Conservation (phyloP, 192 early-diverging fungal species). For the Linnemannia schmuckeri region DNA sequence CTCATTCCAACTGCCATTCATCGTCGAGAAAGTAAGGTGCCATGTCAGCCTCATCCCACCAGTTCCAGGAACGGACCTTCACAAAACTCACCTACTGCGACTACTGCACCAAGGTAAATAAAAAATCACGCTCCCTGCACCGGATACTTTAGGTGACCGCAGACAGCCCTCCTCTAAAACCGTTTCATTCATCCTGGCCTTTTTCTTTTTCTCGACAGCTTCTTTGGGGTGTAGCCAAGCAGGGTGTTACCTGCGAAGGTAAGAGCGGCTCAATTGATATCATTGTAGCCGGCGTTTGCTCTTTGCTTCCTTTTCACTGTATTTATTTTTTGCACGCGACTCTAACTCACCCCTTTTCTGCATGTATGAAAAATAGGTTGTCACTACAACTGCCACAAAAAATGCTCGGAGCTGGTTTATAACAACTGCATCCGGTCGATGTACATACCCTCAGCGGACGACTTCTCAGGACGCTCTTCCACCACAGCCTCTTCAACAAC, state of each 20-base stretch:
- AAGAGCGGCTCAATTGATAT: neutral
- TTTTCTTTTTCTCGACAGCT: constrained; percentile 33
- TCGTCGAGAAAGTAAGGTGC: neutral
- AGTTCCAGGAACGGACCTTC: constrained; percentile 72
- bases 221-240: constrained; percentile 79
- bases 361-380: constrained; percentile 16
- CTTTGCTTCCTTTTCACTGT: neutral
- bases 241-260: constrained; percentile 75
- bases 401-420: constrained; percentile 50
- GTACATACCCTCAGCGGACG: constrained; percentile 24
- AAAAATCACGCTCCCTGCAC: neutral
- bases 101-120: constrained; percentile 65
- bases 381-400: constrained; percentile 47
- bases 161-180: neutral
- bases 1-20: neutral
- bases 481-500: neutral
- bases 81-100: constrained; percentile 76
- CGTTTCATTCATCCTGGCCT: neutral
- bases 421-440: constrained; percentile 43
- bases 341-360: neutral
- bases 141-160: neutral
- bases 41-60: constrained; percentile 58
- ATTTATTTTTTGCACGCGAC: neutral
- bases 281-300: neutral
- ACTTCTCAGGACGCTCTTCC: neutral